phyloP scores from a whole-genome alignment of 2,329 filamentous ascomycete species.

The Stromatinia cepivora region DNA sequence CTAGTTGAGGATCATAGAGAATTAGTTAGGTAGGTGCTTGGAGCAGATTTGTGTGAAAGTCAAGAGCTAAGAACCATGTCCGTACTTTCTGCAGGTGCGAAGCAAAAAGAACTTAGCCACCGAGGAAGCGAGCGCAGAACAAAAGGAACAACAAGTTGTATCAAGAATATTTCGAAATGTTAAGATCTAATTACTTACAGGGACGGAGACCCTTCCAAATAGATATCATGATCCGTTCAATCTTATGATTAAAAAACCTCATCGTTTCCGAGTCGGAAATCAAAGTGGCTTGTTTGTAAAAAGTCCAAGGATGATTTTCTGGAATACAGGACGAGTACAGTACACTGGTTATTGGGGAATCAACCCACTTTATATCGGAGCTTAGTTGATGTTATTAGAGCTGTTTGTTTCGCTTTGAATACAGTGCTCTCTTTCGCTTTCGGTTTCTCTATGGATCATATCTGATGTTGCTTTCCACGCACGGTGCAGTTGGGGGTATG shows the following conservation, averaged over 20 bases:
- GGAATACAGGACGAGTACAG: background rate
- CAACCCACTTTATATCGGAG: constrained; percentile 15
- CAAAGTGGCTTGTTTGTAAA: background rate
- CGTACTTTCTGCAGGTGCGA: constrained; percentile 29
- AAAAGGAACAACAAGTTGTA: constrained; percentile 18
- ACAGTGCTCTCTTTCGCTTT: constrained; percentile 9
- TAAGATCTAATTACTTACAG: background rate
- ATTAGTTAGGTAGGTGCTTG: background rate
- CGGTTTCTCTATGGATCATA: constrained; percentile 2
- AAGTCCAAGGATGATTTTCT: background rate
- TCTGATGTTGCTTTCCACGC: constrained; percentile 2
- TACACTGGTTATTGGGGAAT: background rate
- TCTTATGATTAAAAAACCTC: background rate
- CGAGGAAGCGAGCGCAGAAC: constrained; percentile 15
- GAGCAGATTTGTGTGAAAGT: background rate
- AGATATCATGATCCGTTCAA: background rate
- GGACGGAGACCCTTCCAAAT: background rate
- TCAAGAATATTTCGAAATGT: background rate
- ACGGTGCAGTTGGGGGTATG: constrained; percentile 13
- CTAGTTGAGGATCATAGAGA: constrained; percentile 1
- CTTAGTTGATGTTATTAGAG: background rate
- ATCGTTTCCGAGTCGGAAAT: background rate
- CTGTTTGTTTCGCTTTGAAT: constrained; percentile 2
- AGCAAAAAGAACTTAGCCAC: constrained; percentile 8
- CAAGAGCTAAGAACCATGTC: constrained; percentile 27